Evolutionary conservation across 495 filamentous ascomycete species (phyloP).

Genomic region (Penicillium nucicola): DNA sequence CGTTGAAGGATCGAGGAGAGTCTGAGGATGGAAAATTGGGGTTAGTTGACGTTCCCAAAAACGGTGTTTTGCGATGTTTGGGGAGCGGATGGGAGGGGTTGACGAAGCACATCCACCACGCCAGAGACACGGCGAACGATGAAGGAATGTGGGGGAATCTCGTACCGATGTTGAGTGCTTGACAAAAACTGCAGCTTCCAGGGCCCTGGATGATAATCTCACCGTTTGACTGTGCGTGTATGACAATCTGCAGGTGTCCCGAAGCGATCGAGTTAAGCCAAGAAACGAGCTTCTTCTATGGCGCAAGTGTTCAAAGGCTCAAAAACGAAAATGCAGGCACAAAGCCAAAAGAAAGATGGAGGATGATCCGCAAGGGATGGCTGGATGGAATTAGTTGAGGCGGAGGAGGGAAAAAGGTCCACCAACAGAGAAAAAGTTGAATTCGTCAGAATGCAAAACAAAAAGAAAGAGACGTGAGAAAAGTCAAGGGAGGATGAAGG

Average conservation of each 20-base stretch:
- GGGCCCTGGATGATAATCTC: constrained; percentile 5
- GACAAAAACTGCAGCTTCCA: not conserved
- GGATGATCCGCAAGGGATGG: constrained; percentile 47
- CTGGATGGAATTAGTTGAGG: constrained; percentile 42
- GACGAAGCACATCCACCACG: constrained; percentile 12
- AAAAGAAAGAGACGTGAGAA: constrained; percentile 30
- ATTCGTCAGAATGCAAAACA: constrained; percentile 9
- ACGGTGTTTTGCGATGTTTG: not conserved
- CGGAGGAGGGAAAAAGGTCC: constrained; percentile 24
- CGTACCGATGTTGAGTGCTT: not conserved
- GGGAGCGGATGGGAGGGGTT: constrained; percentile 19
- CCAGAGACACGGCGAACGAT: not conserved
- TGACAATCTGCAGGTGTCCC: constrained; percentile 14
- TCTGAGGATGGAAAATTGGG: not conserved
- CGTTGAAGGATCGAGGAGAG: not conserved
- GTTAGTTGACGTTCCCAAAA: constrained; percentile 5
- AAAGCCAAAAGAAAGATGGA: constrained; percentile 12
- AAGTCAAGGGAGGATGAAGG: constrained; percentile 32
- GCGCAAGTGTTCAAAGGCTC: constrained; percentile 9
- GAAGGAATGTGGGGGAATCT: not conserved
- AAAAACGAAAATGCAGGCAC: constrained; percentile 16
- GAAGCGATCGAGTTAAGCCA: constrained; percentile 13
- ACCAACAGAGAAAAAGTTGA: constrained; percentile 12
- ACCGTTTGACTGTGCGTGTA: constrained; percentile 1
- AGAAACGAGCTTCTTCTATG: constrained; percentile 3